Percentiles rank a stretch among this genome's conserved stretches.
Conservation (phyloP, 1,139 yeast species). For the Oligophagozyma castellii region DNA sequence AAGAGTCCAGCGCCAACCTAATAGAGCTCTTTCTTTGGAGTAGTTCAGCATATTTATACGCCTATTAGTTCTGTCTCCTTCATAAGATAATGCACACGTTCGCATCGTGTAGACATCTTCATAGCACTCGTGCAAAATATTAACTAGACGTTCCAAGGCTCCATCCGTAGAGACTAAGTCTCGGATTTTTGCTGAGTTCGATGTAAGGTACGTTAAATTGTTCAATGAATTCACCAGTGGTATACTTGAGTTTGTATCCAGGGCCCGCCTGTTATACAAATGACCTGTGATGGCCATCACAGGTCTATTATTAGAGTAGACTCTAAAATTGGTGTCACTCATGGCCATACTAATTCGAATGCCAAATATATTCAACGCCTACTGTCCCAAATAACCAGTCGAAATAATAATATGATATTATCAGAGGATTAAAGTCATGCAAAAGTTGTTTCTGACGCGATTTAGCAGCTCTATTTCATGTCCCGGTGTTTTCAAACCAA, state of each 20-base stretch:
- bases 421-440: too few relatives aligned
- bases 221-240: conserved; percentile 87
- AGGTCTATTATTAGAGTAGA: conserved; percentile 69
- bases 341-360: conserved; percentile 31
- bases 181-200: conserved; percentile 77
- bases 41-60: conserved; percentile 12
- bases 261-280: conserved; percentile 80
- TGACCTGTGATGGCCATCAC: conserved; percentile 82
- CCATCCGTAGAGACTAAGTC: conserved; percentile 86
- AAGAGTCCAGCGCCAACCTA: conserved; percentile 95
- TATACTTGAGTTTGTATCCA: conserved; percentile 79
- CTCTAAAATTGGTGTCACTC: conserved; percentile 86
- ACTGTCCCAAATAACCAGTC: too few relatives aligned
- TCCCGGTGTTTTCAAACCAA: too few relatives aligned
- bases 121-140: conserved; percentile 72
- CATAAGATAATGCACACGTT: too few relatives aligned
- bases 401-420: too few relatives aligned
- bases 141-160: conserved; percentile 77
- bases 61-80: too few relatives aligned
- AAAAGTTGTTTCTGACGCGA: too few relatives aligned
- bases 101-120: conserved; percentile 21
- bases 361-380: too few relatives aligned
- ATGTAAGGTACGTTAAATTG: conserved; percentile 74
- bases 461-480: too few relatives aligned
- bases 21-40: conserved; percentile 32